These are phyloP conservation scores for Yamadazyma taylorii DNA, from an alignment of 1,139 yeast genomes.

Conservation along the genomic window DNA sequence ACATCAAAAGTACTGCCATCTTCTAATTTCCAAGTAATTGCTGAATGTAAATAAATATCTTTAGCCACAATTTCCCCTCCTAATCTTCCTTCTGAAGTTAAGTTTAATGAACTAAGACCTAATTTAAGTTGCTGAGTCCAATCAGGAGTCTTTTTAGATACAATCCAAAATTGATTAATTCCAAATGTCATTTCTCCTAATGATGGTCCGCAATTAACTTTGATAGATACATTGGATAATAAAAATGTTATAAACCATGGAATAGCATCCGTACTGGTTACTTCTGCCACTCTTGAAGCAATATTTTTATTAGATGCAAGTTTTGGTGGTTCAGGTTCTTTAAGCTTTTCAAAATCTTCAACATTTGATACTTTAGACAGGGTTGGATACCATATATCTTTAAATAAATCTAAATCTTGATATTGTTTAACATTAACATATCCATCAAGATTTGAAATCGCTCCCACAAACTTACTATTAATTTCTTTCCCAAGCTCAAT, in stretches of 20 bases:
- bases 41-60: constrained; percentile 58
- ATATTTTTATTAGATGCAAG: constrained; percentile 38
- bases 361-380: constrained; percentile 1
- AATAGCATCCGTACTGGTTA: constrained; percentile 61
- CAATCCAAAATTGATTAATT: constrained; percentile 65
- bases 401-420: constrained; percentile 80
- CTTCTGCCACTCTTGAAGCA: constrained; percentile 56
- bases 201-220: constrained; percentile 80
- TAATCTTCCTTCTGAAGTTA: constrained; percentile 71
- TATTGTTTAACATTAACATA: constrained; percentile 79
- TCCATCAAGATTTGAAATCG: constrained; percentile 56
- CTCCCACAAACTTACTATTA: constrained; percentile 51
- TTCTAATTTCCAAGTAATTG: constrained; percentile 65
- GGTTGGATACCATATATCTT: constrained; percentile 78
- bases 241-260: constrained; percentile 75
- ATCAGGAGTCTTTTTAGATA: constrained; percentile 63
- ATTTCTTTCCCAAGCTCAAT: constrained; percentile 39
- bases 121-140: constrained; percentile 73
- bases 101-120: constrained; percentile 54
- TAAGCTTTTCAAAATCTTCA: neutral
- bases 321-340: constrained; percentile 2
- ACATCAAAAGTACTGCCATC: constrained; percentile 46
- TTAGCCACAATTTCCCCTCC: constrained; percentile 63
- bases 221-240: constrained; percentile 51
- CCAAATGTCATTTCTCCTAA: constrained; percentile 63